Conservation (phyloP, 345 rosid species). For the Cardiospermum halicacabum region DNA sequence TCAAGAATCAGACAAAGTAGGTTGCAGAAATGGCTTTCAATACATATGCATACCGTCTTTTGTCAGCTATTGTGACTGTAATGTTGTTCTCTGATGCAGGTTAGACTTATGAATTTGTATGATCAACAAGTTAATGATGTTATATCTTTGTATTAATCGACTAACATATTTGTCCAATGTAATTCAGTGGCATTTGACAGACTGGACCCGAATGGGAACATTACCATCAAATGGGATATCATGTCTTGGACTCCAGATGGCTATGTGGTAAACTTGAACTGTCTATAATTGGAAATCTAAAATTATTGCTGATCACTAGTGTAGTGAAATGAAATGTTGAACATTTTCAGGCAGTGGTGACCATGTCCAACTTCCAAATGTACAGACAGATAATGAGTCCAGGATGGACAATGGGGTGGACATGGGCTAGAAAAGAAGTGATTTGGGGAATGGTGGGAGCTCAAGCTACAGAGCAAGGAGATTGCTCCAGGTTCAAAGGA, state of each 20-base stretch:
- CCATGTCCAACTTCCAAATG: constrained; percentile 38
- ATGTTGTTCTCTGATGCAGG: constrained; percentile 15
- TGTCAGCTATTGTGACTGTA: constrained; percentile 1
- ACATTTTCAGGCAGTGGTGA: constrained; percentile 35
- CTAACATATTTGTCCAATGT: neutral
- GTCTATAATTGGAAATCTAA: neutral
- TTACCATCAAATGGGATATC: constrained; percentile 28
- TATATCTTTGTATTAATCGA: neutral
- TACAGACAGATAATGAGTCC: constrained; percentile 41
- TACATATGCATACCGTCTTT: neutral
- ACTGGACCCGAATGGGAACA: constrained; percentile 27
- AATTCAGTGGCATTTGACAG: constrained; percentile 17
- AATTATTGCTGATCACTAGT: neutral
- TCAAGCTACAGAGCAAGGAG: constrained; percentile 47
- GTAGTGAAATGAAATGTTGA: constrained; percentile 1
- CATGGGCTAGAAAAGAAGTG: constrained; percentile 45
- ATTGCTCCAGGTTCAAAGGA: constrained; percentile 48
- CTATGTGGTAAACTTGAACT: constrained; percentile 16
- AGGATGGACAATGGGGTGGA: constrained; percentile 46
- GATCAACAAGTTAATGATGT: neutral
- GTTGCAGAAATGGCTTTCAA: constrained; percentile 10
- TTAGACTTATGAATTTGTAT: neutral
- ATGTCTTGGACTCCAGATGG: constrained; percentile 28
- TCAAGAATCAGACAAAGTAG: no score
- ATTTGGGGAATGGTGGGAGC: constrained; percentile 47